Evolutionary conservation across 768 basidiomycete genomes (phyloP), one percentile per base, ranked within the genome.

Genomic region (Daedaleopsis nitida): DNA sequence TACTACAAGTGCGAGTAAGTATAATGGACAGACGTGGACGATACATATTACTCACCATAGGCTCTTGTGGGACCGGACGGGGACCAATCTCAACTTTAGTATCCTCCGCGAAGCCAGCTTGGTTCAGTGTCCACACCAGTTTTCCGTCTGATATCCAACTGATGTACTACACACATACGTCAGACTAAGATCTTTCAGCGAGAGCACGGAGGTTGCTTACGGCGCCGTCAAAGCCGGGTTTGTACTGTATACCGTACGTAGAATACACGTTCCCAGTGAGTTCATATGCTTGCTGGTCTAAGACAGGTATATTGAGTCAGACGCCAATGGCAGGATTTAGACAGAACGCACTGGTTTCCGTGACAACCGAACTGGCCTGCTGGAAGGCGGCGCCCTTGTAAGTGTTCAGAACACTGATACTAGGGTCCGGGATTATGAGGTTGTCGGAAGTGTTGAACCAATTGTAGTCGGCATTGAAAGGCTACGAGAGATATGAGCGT

Each of bases 201-300:
- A 32, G 27, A 32, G 3, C 27, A 51, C 13, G 49, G 12, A 8
- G 8, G 2, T 21, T 0, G 80, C 84, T 65, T 60, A 88, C 86
- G 42, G 79, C 86, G 60, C 77, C 73, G 63, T 83, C 77, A 62
- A 83, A 84, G 21, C 88, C 88, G 71, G 92, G 86, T 60, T 80
- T 75, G 70, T 94, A 96, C 71, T 95, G 91, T 64, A 91, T 92
- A 6, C 90, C 94, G 69, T 92, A 96, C 0, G 83, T 75, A 10
- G 86, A 80, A 69, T 80, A 91, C 67, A 87, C 85, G 16, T 79
- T 80, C 58, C 76, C 66, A 73, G 75, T 77, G 2, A 60, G 72
- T 69, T 85, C 81, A 68, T 96, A 96, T 70, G 92, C 93, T 38
- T 76, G 70, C 71, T 87, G 87, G 70, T 92, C 87, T 84, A 32